Evolutionary conservation across 352 stramenopile species (phyloP).

Genomic region (Albugo laibachii): DNA sequence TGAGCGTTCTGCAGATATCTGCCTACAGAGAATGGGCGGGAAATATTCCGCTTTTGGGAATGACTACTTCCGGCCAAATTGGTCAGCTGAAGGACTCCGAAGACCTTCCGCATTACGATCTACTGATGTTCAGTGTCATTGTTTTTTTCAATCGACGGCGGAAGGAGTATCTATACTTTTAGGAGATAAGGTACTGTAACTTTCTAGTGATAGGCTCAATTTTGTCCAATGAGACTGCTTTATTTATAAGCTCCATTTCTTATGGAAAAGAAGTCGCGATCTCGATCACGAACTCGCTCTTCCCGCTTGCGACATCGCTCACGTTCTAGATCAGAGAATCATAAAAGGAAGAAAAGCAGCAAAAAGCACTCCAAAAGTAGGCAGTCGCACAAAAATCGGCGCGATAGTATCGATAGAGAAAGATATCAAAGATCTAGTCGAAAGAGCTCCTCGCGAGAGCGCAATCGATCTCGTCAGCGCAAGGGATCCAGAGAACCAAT

Average conservation of each 20-base stretch:
- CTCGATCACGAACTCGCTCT: conserved; percentile 9
- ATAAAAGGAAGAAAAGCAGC: conserved; percentile 5
- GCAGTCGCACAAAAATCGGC: background rate
- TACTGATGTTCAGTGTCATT: conserved; percentile 77
- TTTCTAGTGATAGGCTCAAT: conserved; percentile 1
- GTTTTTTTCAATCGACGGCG: conserved; percentile 74
- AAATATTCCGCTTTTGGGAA: conserved; percentile 61
- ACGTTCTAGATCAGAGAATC: conserved; percentile 11
- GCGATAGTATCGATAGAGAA: conserved; percentile 1
- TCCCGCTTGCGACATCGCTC: conserved; percentile 1
- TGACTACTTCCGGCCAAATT: conserved; percentile 79
- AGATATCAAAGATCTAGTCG: background rate
- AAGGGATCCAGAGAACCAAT: too few species aligned
- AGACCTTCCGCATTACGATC: conserved; percentile 73
- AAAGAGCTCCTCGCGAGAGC: background rate
- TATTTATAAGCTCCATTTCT: background rate
- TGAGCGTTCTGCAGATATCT: background rate
- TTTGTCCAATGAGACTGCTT: conserved; percentile 5
- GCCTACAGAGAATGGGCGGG: conserved; percentile 73
- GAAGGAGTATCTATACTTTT: conserved; percentile 57
- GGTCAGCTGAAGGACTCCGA: conserved; percentile 60
- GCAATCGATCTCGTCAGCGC: too few species aligned
- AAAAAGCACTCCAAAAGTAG: conserved; percentile 4
- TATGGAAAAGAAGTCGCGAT: conserved; percentile 4
- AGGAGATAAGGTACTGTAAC: conserved; percentile 1